Evolutionary conservation across 2,329 filamentous ascomycete species (phyloP).

Genomic region (Bipolaris victoriae): DNA sequence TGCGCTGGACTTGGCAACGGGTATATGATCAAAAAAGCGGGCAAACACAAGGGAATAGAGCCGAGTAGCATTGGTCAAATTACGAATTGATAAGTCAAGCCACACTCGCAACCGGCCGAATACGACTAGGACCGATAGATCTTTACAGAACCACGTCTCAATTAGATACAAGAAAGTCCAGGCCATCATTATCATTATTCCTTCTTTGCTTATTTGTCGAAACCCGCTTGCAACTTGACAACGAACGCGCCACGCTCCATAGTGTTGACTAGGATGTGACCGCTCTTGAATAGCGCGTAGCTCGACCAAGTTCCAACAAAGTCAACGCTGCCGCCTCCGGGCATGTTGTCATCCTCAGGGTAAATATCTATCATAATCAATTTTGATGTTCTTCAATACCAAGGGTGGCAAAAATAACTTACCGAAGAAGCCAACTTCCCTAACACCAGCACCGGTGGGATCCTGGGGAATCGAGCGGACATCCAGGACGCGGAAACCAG

Average conservation of each 20-base stretch:
- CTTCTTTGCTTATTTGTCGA: constrained; percentile 2
- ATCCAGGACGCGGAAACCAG: constrained; percentile 52
- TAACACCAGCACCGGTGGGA: constrained; percentile 50
- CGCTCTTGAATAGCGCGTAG: constrained; percentile 51
- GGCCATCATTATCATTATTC: background rate
- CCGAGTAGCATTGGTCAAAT: background rate
- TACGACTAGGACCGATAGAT: background rate
- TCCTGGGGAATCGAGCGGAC: constrained; percentile 51
- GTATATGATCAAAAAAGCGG: background rate
- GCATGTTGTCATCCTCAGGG: constrained; percentile 51
- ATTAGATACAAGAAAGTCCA: background rate
- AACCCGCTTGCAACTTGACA: constrained; percentile 41
- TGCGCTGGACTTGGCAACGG: background rate
- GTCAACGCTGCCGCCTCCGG: constrained; percentile 49
- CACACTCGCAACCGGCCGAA: background rate
- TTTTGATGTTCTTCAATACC: background rate
- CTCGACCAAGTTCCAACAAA: constrained; percentile 55
- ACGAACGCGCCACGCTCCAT: constrained; percentile 51
- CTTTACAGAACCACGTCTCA: background rate
- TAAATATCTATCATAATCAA: constrained; percentile 44
- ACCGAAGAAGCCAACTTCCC: constrained; percentile 52
- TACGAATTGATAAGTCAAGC: background rate
- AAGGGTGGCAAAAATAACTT: background rate
- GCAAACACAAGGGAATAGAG: background rate
- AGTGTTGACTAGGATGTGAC: constrained; percentile 49